Conservation (phyloP, 148 eudicot genomes). For the Beta vulgaris region DNA sequence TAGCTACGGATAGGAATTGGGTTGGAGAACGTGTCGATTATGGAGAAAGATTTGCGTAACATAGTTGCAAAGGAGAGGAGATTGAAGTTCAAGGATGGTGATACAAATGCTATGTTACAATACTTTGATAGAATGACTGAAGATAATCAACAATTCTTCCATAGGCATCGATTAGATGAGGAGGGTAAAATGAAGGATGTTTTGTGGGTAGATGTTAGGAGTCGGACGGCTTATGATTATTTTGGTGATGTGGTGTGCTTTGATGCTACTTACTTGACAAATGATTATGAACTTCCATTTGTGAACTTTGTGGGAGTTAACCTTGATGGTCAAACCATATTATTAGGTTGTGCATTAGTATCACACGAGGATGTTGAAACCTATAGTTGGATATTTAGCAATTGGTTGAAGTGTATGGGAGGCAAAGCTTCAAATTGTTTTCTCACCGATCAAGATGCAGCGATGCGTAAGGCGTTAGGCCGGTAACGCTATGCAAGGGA, state of each 20-base stretch:
- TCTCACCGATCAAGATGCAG: background rate
- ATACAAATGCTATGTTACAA: background rate
- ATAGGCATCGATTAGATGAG: no score
- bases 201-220: conserved; percentile 1
- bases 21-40: background rate
- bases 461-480: background rate
- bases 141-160: background rate
- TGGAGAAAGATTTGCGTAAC: background rate
- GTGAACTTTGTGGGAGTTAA: background rate
- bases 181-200: no score
- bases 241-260: conserved; percentile 11
- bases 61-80: background rate
- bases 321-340: background rate
- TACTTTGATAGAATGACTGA: background rate
- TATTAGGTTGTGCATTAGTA: background rate
- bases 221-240: background rate
- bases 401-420: background rate
- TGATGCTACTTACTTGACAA: background rate
- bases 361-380: background rate
- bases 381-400: background rate
- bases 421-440: background rate
- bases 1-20: no score
- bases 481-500: background rate
- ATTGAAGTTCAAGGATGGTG: background rate
- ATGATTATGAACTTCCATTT: background rate